Conservation (phyloP, 1,284 basidiomycete species). For the Marasmius tenuissimus region DNA sequence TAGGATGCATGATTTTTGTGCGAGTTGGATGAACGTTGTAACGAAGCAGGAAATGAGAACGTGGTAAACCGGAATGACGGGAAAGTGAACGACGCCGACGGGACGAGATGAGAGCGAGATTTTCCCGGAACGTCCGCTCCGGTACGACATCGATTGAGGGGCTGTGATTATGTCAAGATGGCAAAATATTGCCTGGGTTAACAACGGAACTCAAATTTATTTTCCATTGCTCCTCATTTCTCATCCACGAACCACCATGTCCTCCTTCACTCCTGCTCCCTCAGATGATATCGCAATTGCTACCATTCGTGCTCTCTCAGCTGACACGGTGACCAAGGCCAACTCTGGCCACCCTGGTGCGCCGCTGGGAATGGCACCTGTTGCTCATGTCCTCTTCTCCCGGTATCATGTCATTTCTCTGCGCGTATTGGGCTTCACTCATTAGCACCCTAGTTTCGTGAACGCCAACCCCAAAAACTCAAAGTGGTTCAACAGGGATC, state of each 20-base stretch:
- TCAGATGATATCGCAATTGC: slow-evolving; percentile 63
- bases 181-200: background rate
- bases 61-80: background rate
- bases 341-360: slow-evolving; percentile 91
- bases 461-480: slow-evolving; percentile 86
- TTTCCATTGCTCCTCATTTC: background rate
- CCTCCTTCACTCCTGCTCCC: slow-evolving; percentile 34
- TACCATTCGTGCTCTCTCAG: slow-evolving; percentile 72
- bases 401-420: slow-evolving; percentile 42
- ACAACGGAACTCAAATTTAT: background rate
- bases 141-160: too few relatives aligned
- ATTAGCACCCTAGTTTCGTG: slow-evolving; percentile 58
- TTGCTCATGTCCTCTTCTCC: slow-evolving; percentile 85
- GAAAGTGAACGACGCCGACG: background rate
- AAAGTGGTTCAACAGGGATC: slow-evolving; percentile 91
- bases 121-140: too few relatives aligned
- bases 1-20: slow-evolving; percentile 59
- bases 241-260: slow-evolving; percentile 35
- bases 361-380: slow-evolving; percentile 92
- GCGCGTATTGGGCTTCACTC: slow-evolving; percentile 9
- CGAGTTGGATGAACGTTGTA: too few relatives aligned
- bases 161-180: too few relatives aligned
- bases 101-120: too few relatives aligned
- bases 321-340: slow-evolving; percentile 74
- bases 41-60: background rate